A percentile compares a stretch with the other conserved stretches of the same genome.
Evolutionary conservation across 176 grass and related monocot genomes (phyloP).

Genomic region (Oryza rufipogon): DNA sequence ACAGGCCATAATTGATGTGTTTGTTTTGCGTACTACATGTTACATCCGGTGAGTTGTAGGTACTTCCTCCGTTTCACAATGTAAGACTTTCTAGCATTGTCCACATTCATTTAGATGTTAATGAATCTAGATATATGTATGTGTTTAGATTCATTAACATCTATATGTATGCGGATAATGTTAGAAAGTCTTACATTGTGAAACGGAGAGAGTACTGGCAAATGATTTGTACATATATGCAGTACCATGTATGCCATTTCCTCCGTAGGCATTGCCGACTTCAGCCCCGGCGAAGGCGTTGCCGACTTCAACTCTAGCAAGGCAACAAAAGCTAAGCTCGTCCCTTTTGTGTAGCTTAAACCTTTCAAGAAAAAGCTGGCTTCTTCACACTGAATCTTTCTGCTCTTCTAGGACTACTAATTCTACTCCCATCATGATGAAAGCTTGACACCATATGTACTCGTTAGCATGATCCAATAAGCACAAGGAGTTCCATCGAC

Average conservation of each 20-base stretch:
- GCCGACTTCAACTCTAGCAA: not conserved
- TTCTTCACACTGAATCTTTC: not conserved
- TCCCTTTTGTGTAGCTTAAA: not conserved
- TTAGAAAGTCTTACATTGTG: too few species aligned
- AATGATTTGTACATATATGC: constrained; percentile 4
- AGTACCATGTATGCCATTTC: not conserved
- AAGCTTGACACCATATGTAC: not conserved
- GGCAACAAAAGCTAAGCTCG: not conserved
- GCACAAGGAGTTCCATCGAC: not conserved
- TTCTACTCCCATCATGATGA: not conserved
- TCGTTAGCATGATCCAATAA: not conserved
- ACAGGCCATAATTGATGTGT: not conserved
- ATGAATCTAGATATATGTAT: too few species aligned
- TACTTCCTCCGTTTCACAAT: not conserved
- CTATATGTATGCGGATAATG: too few species aligned
- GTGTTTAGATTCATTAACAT: too few species aligned
- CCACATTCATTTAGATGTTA: too few species aligned
- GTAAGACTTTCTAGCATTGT: too few species aligned
- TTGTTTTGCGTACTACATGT: not conserved
- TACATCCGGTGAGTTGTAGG: not conserved
- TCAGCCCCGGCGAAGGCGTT: too few species aligned
- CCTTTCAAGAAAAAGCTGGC: not conserved
- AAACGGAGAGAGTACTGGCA: not conserved
- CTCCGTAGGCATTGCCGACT: not conserved
- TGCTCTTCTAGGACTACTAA: not conserved